phyloP scores from a whole-genome alignment of 75 land plant species.

The Pseudotsuga menziesii region DNA sequence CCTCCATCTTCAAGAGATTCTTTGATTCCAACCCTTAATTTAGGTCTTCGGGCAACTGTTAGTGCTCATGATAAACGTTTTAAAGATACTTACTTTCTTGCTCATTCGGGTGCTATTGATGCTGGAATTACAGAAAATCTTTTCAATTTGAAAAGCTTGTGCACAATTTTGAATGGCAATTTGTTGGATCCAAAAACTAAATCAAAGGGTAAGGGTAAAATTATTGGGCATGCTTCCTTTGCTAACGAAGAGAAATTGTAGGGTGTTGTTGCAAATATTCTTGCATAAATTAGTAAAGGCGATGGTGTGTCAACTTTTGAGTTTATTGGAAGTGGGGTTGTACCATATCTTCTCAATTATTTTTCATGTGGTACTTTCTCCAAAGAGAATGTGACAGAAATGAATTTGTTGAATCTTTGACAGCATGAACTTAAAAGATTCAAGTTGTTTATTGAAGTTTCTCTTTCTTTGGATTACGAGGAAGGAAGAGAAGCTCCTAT shows the following conservation, averaged over 20 bases:
- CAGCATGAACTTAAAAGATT: conserved; percentile 27
- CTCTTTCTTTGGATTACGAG: conserved; percentile 3
- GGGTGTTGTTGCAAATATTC: conserved; percentile 28
- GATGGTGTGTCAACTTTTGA: conserved; percentile 73
- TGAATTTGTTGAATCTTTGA: background rate
- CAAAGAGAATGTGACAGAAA: conserved; percentile 7
- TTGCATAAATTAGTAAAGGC: conserved; percentile 31
- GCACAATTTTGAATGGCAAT: conserved; percentile 24
- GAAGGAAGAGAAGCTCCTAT: conserved; percentile 30
- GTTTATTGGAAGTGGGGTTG: conserved; percentile 68
- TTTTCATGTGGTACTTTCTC: conserved; percentile 33
- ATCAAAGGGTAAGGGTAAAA: conserved; percentile 2
- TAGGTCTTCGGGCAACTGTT: conserved; percentile 7
- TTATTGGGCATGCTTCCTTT: background rate
- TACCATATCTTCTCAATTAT: conserved; percentile 41
- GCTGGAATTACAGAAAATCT: conserved; percentile 27
- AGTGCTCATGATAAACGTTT: conserved; percentile 37
- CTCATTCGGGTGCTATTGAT: conserved; percentile 9
- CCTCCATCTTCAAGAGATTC: background rate
- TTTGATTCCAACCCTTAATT: conserved; percentile 14
- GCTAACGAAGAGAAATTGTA: conserved; percentile 31
- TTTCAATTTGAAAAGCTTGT: too few species aligned
- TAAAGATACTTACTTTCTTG: conserved; percentile 36
- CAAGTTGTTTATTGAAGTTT: conserved; percentile 29
- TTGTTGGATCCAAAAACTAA: background rate